Conservation (phyloP, 768 basidiomycete genomes). For the Brasilioporus rufonigricans region DNA sequence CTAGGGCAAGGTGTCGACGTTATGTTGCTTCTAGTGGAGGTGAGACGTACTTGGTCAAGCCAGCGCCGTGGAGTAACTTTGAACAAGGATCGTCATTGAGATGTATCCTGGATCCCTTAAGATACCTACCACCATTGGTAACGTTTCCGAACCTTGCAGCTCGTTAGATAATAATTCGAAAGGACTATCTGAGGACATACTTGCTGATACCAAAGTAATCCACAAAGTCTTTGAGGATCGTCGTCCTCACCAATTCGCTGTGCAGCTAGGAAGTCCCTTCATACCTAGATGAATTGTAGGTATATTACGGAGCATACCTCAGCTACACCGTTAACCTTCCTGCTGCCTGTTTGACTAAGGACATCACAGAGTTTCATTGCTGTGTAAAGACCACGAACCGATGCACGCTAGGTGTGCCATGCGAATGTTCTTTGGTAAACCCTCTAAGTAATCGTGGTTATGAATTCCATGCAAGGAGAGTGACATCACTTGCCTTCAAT, state of each 20-base stretch:
- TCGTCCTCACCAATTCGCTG: conserved; percentile 81
- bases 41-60: conserved; percentile 66
- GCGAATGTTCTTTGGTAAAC: conserved; percentile 78
- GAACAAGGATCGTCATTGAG: not conserved
- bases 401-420: conserved; percentile 94
- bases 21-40: not conserved
- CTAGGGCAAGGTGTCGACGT: conserved; percentile 23
- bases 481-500: conserved; percentile 66
- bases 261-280: conserved; percentile 55
- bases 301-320: conserved; percentile 46
- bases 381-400: conserved; percentile 35
- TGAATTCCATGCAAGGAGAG: not conserved
- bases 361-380: not conserved
- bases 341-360: conserved; percentile 48
- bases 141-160: conserved; percentile 72
- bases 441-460: conserved; percentile 49
- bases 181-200: conserved; percentile 26
- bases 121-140: conserved; percentile 80
- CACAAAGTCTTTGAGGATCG: conserved; percentile 89
- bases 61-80: conserved; percentile 89
- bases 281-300: not conserved
- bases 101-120: not conserved
- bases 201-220: conserved; percentile 89
- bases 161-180: conserved; percentile 13
- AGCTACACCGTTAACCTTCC: conserved; percentile 94